Conservation (phyloP, 2,329 filamentous ascomycete genomes). For the Fusarium torulosum region DNA sequence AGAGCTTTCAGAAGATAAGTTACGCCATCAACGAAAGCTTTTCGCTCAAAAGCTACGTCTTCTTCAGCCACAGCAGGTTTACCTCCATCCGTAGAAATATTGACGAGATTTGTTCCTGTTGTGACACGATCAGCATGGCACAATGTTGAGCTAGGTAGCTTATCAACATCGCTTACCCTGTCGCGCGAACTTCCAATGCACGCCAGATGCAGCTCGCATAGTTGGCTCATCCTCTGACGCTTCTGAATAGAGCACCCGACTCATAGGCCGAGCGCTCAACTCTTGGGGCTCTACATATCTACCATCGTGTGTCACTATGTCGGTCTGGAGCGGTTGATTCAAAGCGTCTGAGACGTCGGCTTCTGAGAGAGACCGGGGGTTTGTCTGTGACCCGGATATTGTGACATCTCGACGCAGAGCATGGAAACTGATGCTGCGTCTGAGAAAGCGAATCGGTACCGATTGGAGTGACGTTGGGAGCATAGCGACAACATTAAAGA, state of each 20-base stretch:
- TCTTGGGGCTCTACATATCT: slow-evolving; percentile 20
- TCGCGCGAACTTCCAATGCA: slow-evolving; percentile 52
- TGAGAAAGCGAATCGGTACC: slow-evolving; percentile 63
- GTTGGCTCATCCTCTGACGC: slow-evolving; percentile 35
- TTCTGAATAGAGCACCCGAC: slow-evolving; percentile 47
- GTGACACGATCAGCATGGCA: slow-evolving; percentile 12
- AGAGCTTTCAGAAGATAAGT: slow-evolving; percentile 74
- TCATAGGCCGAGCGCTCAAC: slow-evolving; percentile 37
- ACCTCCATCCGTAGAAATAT: slow-evolving; percentile 48
- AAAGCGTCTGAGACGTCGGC: slow-evolving; percentile 27
- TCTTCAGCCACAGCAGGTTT: slow-evolving; percentile 44
- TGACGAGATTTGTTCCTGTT: slow-evolving; percentile 47
- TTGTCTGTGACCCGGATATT: slow-evolving; percentile 26
- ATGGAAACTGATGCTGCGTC: slow-evolving; percentile 55
- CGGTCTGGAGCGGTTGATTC: slow-evolving; percentile 23
- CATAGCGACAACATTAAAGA: slow-evolving; percentile 65
- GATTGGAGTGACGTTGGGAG: slow-evolving; percentile 66
- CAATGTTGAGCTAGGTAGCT: not conserved
- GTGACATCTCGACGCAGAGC: slow-evolving; percentile 38
- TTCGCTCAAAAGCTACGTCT: slow-evolving; percentile 59
- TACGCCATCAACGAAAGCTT: slow-evolving; percentile 73
- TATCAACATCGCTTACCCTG: slow-evolving; percentile 46
- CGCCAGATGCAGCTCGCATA: slow-evolving; percentile 48
- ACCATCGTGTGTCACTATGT: slow-evolving; percentile 27
- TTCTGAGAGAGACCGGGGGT: slow-evolving; percentile 42